Percentiles rank a stretch among this genome's conserved stretches.
Conservation (phyloP, 2,329 filamentous ascomycete genomes). For the Colletotrichum tropicale region DNA sequence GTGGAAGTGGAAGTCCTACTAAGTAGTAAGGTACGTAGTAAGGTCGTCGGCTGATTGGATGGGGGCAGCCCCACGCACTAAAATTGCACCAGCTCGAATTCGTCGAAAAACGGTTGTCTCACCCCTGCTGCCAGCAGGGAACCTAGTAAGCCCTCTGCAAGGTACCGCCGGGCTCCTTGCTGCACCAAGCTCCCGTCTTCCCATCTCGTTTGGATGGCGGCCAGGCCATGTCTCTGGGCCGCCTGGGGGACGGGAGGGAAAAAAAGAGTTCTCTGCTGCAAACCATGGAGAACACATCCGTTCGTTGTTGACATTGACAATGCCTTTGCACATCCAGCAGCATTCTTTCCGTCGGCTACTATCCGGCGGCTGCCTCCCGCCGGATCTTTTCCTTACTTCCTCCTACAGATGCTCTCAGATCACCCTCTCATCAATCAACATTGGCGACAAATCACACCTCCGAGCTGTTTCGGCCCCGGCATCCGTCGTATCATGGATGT, state of each 20-base stretch:
- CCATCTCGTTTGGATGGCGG: not conserved
- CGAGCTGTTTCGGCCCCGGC: not conserved
- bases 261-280: not conserved
- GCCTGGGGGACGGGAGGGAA: not conserved
- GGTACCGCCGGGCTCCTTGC: not conserved
- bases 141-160: not conserved
- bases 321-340: not conserved
- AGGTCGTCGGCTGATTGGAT: not conserved
- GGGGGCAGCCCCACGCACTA: not conserved
- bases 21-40: not conserved
- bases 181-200: not conserved
- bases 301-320: not conserved
- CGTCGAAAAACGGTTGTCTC: conserved; percentile 18
- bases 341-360: not conserved
- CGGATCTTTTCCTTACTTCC: not conserved
- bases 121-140: conserved; percentile 7
- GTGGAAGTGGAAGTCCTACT: not conserved
- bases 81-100: conserved; percentile 13
- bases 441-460: not conserved
- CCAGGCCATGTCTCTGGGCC: not conserved
- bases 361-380: not conserved
- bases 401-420: not conserved
- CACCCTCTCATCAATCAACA: not conserved
- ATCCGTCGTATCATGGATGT: conserved; percentile 8
- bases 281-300: not conserved